Evolutionary conservation across 768 basidiomycete genomes (phyloP).

Genomic region (Clitopilus passeckerianus): DNA sequence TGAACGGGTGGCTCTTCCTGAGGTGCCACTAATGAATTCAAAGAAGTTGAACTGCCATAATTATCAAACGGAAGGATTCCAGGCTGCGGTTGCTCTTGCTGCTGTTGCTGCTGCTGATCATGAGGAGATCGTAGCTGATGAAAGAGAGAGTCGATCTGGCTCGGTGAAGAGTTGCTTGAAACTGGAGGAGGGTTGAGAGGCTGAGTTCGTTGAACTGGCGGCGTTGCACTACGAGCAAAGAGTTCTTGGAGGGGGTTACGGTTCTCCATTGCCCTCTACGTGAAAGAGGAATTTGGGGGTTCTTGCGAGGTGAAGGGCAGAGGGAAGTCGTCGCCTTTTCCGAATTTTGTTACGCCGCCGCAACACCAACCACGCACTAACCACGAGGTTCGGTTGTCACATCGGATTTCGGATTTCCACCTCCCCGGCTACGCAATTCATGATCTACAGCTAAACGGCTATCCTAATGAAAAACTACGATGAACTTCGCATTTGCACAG

Average conservation of each 20-base stretch:
- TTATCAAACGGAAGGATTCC: constrained; percentile 15
- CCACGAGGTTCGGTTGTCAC: constrained; percentile 36
- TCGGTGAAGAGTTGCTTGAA: constrained; percentile 42
- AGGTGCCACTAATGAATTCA: constrained; percentile 34
- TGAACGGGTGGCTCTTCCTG: constrained; percentile 39
- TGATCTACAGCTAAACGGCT: background rate
- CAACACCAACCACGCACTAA: constrained; percentile 28
- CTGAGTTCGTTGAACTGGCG: constrained; percentile 31
- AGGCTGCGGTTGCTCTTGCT: constrained; percentile 17
- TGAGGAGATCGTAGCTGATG: constrained; percentile 41
- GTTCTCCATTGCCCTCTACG: constrained; percentile 29
- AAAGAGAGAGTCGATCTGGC: constrained; percentile 66
- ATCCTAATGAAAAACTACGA: too few relatives aligned
- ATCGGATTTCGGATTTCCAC: constrained; percentile 22
- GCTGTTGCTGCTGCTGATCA: constrained; percentile 29
- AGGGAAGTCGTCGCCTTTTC: constrained; percentile 7
- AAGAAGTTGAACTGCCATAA: constrained; percentile 28
- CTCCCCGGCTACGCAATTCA: background rate
- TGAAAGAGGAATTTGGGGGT: constrained; percentile 7
- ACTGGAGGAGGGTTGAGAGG: constrained; percentile 31
- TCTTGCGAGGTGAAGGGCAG: constrained; percentile 8
- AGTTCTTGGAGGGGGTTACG: constrained; percentile 42
- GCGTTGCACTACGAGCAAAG: constrained; percentile 52
- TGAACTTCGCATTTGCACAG: background rate
- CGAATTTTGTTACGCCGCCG: constrained; percentile 16